These are phyloP conservation scores for Astrothelium subdiscretum DNA, from an alignment of 495 filamentous ascomycete genomes.

Conservation along the genomic window DNA sequence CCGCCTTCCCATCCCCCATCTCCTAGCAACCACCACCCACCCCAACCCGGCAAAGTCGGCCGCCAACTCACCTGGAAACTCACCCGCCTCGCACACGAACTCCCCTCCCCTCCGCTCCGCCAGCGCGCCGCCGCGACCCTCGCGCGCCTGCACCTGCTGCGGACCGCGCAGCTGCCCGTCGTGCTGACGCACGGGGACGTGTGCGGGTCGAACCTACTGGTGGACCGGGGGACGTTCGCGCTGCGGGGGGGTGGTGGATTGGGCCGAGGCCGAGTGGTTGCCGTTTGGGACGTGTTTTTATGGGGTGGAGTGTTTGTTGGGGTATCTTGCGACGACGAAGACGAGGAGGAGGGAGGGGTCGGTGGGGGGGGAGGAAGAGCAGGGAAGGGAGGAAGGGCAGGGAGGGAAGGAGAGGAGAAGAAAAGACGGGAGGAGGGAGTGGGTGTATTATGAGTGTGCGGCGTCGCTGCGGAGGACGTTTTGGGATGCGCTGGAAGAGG, in stretches of 20 bases:
- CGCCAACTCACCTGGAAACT: slow-evolving; percentile 21
- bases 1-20: not conserved
- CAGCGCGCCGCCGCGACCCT: slow-evolving; percentile 11
- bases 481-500: slow-evolving; percentile 32
- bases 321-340: slow-evolving; percentile 20
- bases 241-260: slow-evolving; percentile 46
- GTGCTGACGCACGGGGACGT: slow-evolving; percentile 49
- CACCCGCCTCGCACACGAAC: slow-evolving; percentile 22
- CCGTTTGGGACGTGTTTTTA: slow-evolving; percentile 46
- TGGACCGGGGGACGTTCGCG: slow-evolving; percentile 56
- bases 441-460: slow-evolving; percentile 33
- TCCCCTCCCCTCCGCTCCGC: slow-evolving; percentile 28
- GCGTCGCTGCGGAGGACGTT: slow-evolving; percentile 33
- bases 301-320: slow-evolving; percentile 43
- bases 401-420: not conserved
- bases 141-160: not conserved
- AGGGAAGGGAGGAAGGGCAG: not conserved
- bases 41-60: slow-evolving; percentile 18
- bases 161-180: slow-evolving; percentile 30
- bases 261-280: slow-evolving; percentile 47
- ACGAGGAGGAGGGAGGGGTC: not conserved
- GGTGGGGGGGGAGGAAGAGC: not conserved
- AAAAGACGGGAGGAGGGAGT: slow-evolving; percentile 6
- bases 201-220: slow-evolving; percentile 51
- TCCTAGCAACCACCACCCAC: not conserved